Conservation (phyloP, 768 basidiomycete genomes). For the Mycena capillaripes region DNA sequence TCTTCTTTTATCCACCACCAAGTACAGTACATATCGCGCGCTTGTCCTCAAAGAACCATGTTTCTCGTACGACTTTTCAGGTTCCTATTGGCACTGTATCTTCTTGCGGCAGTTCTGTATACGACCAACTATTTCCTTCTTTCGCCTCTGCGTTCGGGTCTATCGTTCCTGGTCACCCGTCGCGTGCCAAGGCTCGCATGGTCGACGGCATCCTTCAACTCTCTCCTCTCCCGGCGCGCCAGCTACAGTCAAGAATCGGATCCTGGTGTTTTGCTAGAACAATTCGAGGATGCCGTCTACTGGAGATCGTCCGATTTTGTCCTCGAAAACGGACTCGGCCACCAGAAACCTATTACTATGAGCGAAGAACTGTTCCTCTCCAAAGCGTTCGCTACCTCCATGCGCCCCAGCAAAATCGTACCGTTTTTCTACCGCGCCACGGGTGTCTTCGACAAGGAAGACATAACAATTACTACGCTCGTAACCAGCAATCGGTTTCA, state of each 20-base stretch:
- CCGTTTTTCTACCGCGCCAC: slow-evolving; percentile 87
- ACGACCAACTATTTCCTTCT: slow-evolving; percentile 58
- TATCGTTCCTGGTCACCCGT: slow-evolving; percentile 44
- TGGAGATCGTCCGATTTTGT: slow-evolving; percentile 53
- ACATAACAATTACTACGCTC: slow-evolving; percentile 89
- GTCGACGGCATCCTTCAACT: slow-evolving; percentile 38
- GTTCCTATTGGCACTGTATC: slow-evolving; percentile 50
- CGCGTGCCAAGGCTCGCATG: slow-evolving; percentile 30
- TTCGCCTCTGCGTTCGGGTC: slow-evolving; percentile 46
- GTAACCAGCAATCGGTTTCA: slow-evolving; percentile 85
- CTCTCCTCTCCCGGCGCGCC: slow-evolving; percentile 27
- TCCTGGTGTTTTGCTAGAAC: slow-evolving; percentile 15
- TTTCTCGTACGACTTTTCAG: slow-evolving; percentile 42
- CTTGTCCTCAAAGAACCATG: not conserved
- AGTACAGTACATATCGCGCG: no score
- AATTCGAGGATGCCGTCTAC: slow-evolving; percentile 38
- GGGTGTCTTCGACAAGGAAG: slow-evolving; percentile 67
- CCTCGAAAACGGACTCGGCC: slow-evolving; percentile 51
- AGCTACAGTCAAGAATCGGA: slow-evolving; percentile 27
- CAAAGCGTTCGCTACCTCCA: slow-evolving; percentile 76
- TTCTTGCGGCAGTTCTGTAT: slow-evolving; percentile 57
- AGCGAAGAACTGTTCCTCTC: slow-evolving; percentile 71
- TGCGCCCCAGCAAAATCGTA: slow-evolving; percentile 81
- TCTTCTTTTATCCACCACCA: not conserved
- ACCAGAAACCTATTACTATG: slow-evolving; percentile 49